A percentile compares a stretch with the other conserved stretches of the same genome.
Conservation (phyloP, 2,329 filamentous ascomycete genomes). For the Xylariaceae sp. region DNA sequence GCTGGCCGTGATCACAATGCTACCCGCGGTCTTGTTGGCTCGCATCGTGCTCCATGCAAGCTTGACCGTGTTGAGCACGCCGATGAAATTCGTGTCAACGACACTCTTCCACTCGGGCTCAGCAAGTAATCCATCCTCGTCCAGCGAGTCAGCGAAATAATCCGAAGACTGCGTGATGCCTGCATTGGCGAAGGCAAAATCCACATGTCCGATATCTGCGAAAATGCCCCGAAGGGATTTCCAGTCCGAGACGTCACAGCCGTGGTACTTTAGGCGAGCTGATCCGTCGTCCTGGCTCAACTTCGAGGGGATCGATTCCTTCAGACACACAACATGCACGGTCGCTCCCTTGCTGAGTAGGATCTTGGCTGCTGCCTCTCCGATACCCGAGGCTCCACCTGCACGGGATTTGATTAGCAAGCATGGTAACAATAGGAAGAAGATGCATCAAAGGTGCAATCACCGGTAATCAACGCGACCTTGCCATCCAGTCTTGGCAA, state of each 20-base stretch:
- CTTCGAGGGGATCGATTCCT: background rate
- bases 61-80: slow-evolving; percentile 32
- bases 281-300: background rate
- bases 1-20: slow-evolving; percentile 37
- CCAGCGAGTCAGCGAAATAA: slow-evolving; percentile 32
- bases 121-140: slow-evolving; percentile 26
- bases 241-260: slow-evolving; percentile 30
- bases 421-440: background rate
- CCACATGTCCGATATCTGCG: slow-evolving; percentile 19
- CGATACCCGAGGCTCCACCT: slow-evolving; percentile 15
- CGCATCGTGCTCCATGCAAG: slow-evolving; percentile 30
- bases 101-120: slow-evolving; percentile 29
- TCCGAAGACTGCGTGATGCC: slow-evolving; percentile 30
- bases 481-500: background rate
- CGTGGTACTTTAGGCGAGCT: background rate
- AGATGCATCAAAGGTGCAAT: background rate
- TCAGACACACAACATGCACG: slow-evolving; percentile 10
- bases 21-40: slow-evolving; percentile 24
- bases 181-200: slow-evolving; percentile 34
- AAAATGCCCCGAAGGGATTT: slow-evolving; percentile 23
- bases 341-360: slow-evolving; percentile 8
- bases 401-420: background rate
- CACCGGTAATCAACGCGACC: background rate
- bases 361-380: slow-evolving; percentile 5
- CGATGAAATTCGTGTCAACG: slow-evolving; percentile 34